These are phyloP conservation scores for Silene coronaria DNA, from an alignment of 179 eudicot species.

Conservation along the genomic window DNA sequence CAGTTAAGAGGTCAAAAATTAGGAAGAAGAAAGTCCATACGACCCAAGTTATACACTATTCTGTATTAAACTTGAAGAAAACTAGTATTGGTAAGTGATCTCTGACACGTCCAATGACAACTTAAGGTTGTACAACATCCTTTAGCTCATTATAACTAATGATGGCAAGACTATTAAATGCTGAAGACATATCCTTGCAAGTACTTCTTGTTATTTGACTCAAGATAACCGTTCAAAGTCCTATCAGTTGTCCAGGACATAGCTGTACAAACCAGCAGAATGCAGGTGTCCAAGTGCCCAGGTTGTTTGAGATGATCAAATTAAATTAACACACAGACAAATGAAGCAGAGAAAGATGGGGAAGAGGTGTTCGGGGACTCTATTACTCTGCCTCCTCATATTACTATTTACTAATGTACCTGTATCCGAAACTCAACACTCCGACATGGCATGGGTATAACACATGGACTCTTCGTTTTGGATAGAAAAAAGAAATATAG, in stretches of 20 bases:
- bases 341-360: neutral
- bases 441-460: too few relatives aligned
- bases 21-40: neutral
- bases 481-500: neutral
- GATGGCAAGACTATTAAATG: neutral
- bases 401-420: too few relatives aligned
- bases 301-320: neutral
- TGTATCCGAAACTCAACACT: too few relatives aligned
- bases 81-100: neutral
- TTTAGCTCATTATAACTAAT: neutral
- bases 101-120: neutral
- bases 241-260: neutral
- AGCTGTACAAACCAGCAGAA: neutral
- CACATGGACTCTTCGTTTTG: too few relatives aligned
- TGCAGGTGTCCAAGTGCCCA: neutral
- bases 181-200: too few relatives aligned
- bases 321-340: neutral
- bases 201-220: neutral
- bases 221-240: neutral
- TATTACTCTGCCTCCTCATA: too few relatives aligned
- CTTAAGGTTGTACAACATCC: neutral
- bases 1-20: too few relatives aligned
- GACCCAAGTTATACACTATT: too few relatives aligned
- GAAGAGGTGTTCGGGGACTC: neutral
- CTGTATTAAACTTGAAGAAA: neutral